Percentiles rank a stretch among this genome's conserved stretches.
Conservation (phyloP, 108 stramenopile genomes). For the Pinguiococcus pyrenoidosus region DNA sequence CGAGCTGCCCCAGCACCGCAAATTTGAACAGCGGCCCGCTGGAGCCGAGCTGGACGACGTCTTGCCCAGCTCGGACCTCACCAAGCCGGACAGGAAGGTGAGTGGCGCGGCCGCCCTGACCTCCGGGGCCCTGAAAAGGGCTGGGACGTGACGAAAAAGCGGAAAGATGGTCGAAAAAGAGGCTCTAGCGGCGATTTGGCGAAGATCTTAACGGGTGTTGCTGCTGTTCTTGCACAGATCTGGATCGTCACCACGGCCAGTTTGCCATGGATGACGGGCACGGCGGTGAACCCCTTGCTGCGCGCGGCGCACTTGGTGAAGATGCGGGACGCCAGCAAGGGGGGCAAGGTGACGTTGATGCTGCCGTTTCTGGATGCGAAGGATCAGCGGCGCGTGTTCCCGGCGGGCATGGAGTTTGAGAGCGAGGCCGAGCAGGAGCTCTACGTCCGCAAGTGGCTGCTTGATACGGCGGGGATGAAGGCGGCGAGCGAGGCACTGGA, state of each 20-base stretch:
- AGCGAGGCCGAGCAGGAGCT: slow-evolving; percentile 25
- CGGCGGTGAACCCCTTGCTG: slow-evolving; percentile 55
- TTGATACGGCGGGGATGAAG: slow-evolving; percentile 4
- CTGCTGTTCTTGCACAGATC: too few species aligned
- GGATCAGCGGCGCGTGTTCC: slow-evolving; percentile 32
- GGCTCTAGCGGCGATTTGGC: too few species aligned
- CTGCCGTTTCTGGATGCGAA: slow-evolving; percentile 20
- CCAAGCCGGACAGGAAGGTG: too few species aligned
- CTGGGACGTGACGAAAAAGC: too few species aligned
- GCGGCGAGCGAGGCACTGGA: slow-evolving; percentile 18
- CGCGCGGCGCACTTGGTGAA: slow-evolving; percentile 45
- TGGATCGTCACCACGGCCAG: slow-evolving; percentile 53
- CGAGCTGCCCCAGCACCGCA: too few species aligned
- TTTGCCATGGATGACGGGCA: slow-evolving; percentile 61
- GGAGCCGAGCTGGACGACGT: too few species aligned
- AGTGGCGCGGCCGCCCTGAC: too few species aligned
- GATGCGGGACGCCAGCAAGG: slow-evolving; percentile 9
- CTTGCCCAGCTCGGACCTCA: too few species aligned
- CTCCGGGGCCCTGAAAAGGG: too few species aligned
- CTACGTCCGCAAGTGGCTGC: slow-evolving; percentile 32
- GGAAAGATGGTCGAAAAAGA: too few species aligned
- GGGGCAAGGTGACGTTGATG: slow-evolving; percentile 27
- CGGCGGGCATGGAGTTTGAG: slow-evolving; percentile 11
- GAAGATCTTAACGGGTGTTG: too few species aligned
- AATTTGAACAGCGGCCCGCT: too few species aligned